Evolutionary conservation across 345 rosid species (phyloP).

Genomic region (Citrus cavaleriei): DNA sequence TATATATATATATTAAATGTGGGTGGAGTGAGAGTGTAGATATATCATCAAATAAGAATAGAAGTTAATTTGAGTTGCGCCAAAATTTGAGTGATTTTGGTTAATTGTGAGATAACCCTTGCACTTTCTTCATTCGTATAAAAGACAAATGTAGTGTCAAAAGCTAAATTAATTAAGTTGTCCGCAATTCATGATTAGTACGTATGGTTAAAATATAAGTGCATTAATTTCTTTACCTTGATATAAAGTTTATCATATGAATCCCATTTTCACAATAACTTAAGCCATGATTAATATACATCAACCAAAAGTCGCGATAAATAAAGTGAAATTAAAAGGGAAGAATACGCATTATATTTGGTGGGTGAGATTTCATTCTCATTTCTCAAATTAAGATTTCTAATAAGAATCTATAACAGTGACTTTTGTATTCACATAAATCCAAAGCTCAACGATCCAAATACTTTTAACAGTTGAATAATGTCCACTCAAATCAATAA

Average conservation of each 20-base stretch:
- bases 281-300: background rate
- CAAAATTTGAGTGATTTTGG: too few relatives aligned
- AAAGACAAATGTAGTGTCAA: background rate
- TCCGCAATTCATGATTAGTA: background rate
- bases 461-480: background rate
- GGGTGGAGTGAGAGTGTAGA: too few relatives aligned
- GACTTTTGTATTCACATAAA: background rate
- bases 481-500: background rate
- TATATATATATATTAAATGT: too few relatives aligned
- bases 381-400: background rate
- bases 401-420: background rate
- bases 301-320: background rate
- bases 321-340: background rate
- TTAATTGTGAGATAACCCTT: too few relatives aligned
- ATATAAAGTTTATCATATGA: background rate
- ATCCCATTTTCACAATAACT: background rate
- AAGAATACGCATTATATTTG: slow-evolving; percentile 2
- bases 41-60: too few relatives aligned
- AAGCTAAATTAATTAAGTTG: background rate
- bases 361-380: slow-evolving; percentile 24
- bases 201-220: background rate
- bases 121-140: background rate
- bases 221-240: background rate
- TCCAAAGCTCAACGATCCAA: slow-evolving; percentile 10
- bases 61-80: too few relatives aligned